Evolutionary conservation across 164 flowering plant genomes (phyloP), one percentile per base, ranked within the genome.

Genomic region (Vitis rotundifolia): DNA sequence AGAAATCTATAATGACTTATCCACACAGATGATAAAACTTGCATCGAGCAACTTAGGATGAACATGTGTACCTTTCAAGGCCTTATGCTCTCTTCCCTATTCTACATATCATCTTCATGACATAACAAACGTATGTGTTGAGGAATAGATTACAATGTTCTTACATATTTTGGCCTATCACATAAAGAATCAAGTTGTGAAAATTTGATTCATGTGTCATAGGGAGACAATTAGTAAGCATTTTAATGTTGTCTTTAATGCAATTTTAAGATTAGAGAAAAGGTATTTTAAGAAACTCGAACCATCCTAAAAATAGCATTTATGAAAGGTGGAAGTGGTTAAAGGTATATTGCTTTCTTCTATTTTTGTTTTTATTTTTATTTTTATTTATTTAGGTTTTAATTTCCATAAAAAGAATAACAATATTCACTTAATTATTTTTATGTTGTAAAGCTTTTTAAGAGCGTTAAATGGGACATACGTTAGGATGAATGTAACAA

Each of bases 241-340:
- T 5, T 74, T 74, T 31, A 29, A 48, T 19, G 18, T 15, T 8
- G 58, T 68, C 11, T 16, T 74, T 9, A 14, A 29, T 48, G 66
- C 64, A 4, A 12, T 73, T 11, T 2, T 67, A 26, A 18, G 51
- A 19, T 19, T 53, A 11, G 26, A 73, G 1, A n/a, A 14, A 1
- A 8, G 5, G 8, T 13, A 62, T 11, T 12, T 68, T 0, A 70
- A 59, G 52, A 59, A 44, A 69, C 78, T 1, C 44, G 51, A 9
- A 66, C 74, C 28, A 16, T 70, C 3, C 49, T n/a, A 13, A 31
- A 13, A 52, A 64, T 47, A 70, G 55, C 6, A 75, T 15, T 4
- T 66, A 70, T 70, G 53, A 11, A n/a, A 65, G 31, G 18, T 75
- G 62, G 66, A 70, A 75, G 61, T 74, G 68, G 64, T 69, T 74